Percentiles rank a stretch among this genome's conserved stretches.
These are phyloP conservation scores for Capillidium heterosporum DNA, from an alignment of 371 early-diverging fungal genomes.

Conservation along the genomic window DNA sequence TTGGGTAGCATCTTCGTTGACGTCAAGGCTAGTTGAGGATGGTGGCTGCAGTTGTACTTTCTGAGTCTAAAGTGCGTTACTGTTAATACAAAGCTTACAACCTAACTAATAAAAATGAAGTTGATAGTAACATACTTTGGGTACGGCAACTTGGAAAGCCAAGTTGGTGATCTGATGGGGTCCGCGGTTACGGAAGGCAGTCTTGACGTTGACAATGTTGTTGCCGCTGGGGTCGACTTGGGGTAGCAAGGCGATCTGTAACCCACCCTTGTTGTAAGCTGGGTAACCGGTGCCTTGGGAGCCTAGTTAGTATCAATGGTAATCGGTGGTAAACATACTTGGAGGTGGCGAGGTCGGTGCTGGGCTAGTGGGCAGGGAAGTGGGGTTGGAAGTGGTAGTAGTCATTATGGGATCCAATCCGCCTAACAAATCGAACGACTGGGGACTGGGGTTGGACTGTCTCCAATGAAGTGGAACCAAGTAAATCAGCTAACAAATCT, in stretches of 20 bases:
- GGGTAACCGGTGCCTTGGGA: slow-evolving; percentile 15
- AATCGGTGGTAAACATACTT: neutral
- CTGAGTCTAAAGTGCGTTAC: slow-evolving; percentile 20
- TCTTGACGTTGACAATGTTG: slow-evolving; percentile 40
- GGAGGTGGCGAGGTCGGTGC: too few species aligned
- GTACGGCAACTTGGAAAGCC: slow-evolving; percentile 85
- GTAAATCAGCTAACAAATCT: neutral
- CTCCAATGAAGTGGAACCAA: neutral
- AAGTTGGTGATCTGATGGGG: slow-evolving; percentile 31
- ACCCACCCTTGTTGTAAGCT: slow-evolving; percentile 59
- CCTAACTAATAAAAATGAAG: neutral
- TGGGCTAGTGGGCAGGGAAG: neutral
- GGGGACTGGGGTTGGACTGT: neutral
- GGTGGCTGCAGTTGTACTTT: slow-evolving; percentile 71
- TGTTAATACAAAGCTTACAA: too few species aligned
- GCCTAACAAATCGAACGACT: neutral
- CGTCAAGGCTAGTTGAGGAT: slow-evolving; percentile 31
- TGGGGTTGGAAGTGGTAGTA: neutral
- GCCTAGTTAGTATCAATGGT: too few species aligned
- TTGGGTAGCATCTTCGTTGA: slow-evolving; percentile 49
- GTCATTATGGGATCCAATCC: neutral
- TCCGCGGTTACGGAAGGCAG: slow-evolving; percentile 46
- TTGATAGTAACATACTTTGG: slow-evolving; percentile 19
- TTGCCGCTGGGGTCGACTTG: slow-evolving; percentile 31
- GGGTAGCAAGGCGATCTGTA: slow-evolving; percentile 48